Percentiles rank a stretch among this genome's conserved stretches.
phyloP scores from a whole-genome alignment of 805 yeast species.

The Candida dajiaensis region DNA sequence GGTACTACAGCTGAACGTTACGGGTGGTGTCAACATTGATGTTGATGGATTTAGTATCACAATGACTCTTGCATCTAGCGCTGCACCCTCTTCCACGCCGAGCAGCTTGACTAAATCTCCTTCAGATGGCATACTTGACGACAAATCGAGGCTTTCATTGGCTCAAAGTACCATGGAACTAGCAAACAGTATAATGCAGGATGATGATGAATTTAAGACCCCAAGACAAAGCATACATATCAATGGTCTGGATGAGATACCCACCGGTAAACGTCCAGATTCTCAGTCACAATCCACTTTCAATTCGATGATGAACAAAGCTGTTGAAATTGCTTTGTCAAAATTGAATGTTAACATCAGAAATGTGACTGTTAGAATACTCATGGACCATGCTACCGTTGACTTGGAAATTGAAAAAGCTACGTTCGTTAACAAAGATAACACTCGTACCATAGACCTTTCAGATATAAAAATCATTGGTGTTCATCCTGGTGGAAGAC shows the following conservation, averaged over 20 bases:
- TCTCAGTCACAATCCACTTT: constrained; percentile 31
- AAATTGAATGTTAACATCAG: constrained; percentile 47
- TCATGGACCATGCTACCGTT: constrained; percentile 38
- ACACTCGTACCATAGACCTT: constrained; percentile 36
- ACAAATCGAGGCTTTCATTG: constrained; percentile 41
- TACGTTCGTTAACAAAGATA: constrained; percentile 36
- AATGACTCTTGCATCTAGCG: constrained; percentile 27
- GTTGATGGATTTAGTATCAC: constrained; percentile 51
- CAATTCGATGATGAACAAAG: constrained; percentile 53
- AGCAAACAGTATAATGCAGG: constrained; percentile 44
- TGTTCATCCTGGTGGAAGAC: constrained; percentile 32
- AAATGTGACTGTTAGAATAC: constrained; percentile 41
- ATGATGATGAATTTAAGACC: constrained; percentile 12
- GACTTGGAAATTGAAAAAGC: constrained; percentile 29
- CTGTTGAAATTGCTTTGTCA: constrained; percentile 62
- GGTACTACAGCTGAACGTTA: constrained; percentile 54
- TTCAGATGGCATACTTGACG: constrained; percentile 16
- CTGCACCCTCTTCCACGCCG: not conserved
- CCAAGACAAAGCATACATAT: constrained; percentile 16
- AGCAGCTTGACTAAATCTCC: constrained; percentile 1
- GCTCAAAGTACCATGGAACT: constrained; percentile 73
- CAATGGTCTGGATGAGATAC: constrained; percentile 13
- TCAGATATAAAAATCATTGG: constrained; percentile 35
- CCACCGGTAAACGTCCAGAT: not conserved
- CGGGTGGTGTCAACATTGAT: constrained; percentile 63